These are phyloP conservation scores for Trebouxiophyceae sp. DNA, from an alignment of 163 green algal genomes.

Conservation along the genomic window DNA sequence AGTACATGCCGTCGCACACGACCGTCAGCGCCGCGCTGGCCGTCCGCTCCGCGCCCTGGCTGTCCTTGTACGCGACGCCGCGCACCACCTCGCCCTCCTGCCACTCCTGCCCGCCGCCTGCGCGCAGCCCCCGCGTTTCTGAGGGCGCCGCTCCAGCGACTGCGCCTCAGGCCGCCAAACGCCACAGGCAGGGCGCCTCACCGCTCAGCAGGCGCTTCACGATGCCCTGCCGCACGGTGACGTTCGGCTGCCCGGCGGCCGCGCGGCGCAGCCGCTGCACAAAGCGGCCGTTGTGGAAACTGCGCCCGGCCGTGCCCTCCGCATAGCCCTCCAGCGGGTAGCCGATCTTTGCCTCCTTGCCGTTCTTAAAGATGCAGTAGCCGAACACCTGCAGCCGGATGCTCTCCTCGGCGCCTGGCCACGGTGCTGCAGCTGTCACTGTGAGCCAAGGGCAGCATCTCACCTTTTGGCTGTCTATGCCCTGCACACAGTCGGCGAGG, in stretches of 20 bases:
- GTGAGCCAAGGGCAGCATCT: background rate
- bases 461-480: slow-evolving; percentile 86
- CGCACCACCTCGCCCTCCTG: slow-evolving; percentile 60
- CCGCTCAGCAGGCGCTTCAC: slow-evolving; percentile 56
- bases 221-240: slow-evolving; percentile 80
- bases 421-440: background rate
- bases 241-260: slow-evolving; percentile 33
- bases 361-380: slow-evolving; percentile 93
- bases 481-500: slow-evolving; percentile 66
- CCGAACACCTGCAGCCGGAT: slow-evolving; percentile 82
- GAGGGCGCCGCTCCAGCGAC: no score
- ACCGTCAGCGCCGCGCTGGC: slow-evolving; percentile 80
- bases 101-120: slow-evolving; percentile 54
- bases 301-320: slow-evolving; percentile 75
- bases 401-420: no score
- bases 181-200: slow-evolving; percentile 2
- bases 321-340: slow-evolving; percentile 78
- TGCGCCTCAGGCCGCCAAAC: background rate
- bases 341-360: slow-evolving; percentile 52
- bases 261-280: slow-evolving; percentile 76
- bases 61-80: slow-evolving; percentile 69
- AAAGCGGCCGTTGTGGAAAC: slow-evolving; percentile 96
- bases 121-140: no score
- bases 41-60: slow-evolving; percentile 39
- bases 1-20: slow-evolving; percentile 98